phyloP scores from a whole-genome alignment of 2,329 filamentous ascomycete species.

The Ophiognomonia clavigignenti-juglandacearum region DNA sequence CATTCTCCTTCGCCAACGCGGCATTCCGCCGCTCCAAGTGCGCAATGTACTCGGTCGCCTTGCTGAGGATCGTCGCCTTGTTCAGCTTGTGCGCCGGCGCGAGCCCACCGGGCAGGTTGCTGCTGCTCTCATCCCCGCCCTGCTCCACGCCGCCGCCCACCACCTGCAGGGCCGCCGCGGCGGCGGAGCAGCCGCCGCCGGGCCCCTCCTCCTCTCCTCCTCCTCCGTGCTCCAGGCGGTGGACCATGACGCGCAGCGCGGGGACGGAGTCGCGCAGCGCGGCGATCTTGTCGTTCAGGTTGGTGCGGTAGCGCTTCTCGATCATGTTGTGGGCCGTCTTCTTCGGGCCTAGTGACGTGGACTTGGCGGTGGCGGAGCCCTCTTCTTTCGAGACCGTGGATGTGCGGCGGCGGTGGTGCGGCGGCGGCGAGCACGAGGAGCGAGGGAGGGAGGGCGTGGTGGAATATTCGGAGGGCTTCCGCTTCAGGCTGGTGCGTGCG shows the following conservation, averaged over 20 bases:
- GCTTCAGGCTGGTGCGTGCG: slow-evolving; percentile 25
- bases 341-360: no score
- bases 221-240: slow-evolving; percentile 65
- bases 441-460: slow-evolving; percentile 18
- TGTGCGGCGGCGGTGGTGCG: slow-evolving; percentile 8
- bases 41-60: slow-evolving; percentile 24
- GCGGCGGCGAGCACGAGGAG: slow-evolving; percentile 19
- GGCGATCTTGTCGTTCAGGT: slow-evolving; percentile 95
- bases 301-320: slow-evolving; percentile 93
- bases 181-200: no score
- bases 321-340: slow-evolving; percentile 99
- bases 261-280: slow-evolving; percentile 88
- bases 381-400: slow-evolving; percentile 9
- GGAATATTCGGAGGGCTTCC: slow-evolving; percentile 24
- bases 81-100: slow-evolving; percentile 91
- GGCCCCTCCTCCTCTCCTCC: no score
- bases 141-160: slow-evolving; percentile 34
- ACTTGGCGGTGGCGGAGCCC: slow-evolving; percentile 2
- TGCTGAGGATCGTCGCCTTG: slow-evolving; percentile 71
- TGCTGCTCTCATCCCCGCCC: slow-evolving; percentile 24
- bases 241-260: slow-evolving; percentile 77
- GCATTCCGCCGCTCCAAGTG: slow-evolving; percentile 30
- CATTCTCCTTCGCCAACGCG: slow-evolving; percentile 38
- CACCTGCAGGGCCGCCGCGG: slow-evolving; percentile 52
- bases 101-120: no score